These are phyloP conservation scores for Mortierella sp. DNA, from an alignment of 371 early-diverging fungal species.

Conservation along the genomic window DNA sequence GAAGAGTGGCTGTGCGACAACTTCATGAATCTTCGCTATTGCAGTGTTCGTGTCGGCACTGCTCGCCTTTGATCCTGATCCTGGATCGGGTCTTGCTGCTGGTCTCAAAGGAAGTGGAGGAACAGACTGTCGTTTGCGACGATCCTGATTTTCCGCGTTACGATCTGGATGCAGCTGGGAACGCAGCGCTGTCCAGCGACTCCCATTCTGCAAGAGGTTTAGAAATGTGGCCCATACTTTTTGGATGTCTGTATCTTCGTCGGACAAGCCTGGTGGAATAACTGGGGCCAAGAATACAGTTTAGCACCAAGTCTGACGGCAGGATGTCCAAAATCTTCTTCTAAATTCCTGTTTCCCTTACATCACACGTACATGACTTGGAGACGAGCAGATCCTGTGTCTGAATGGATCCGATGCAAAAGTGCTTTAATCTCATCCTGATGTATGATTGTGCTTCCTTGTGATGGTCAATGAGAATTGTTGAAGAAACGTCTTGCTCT, in stretches of 20 bases:
- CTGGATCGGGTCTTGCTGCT: neutral
- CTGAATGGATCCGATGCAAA: conserved; percentile 43
- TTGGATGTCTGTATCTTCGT: conserved; percentile 19
- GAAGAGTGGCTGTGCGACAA: conserved; percentile 12
- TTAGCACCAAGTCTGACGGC: neutral
- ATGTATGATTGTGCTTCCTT: too few species aligned
- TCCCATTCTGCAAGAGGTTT: conserved; percentile 35
- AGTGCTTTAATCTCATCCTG: conserved; percentile 33
- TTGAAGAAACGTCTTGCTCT: too few species aligned
- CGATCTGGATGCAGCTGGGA: conserved; percentile 2
- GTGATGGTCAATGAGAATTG: too few species aligned
- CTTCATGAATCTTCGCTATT: neutral
- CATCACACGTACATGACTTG: conserved; percentile 35
- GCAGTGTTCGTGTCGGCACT: neutral
- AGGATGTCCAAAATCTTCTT: too few species aligned
- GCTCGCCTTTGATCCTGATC: neutral
- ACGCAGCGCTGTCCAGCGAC: conserved; percentile 14
- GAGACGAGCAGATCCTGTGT: conserved; percentile 51
- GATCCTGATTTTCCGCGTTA: neutral
- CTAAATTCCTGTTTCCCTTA: too few species aligned
- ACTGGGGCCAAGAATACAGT: too few species aligned
- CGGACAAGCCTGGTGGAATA: conserved; percentile 2
- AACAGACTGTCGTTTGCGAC: neutral
- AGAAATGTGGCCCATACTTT: conserved; percentile 42
- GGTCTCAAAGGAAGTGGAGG: neutral